Evolutionary conservation across 31 red algal species (phyloP).

Genomic region (Odonthalia washingtoniensis): DNA sequence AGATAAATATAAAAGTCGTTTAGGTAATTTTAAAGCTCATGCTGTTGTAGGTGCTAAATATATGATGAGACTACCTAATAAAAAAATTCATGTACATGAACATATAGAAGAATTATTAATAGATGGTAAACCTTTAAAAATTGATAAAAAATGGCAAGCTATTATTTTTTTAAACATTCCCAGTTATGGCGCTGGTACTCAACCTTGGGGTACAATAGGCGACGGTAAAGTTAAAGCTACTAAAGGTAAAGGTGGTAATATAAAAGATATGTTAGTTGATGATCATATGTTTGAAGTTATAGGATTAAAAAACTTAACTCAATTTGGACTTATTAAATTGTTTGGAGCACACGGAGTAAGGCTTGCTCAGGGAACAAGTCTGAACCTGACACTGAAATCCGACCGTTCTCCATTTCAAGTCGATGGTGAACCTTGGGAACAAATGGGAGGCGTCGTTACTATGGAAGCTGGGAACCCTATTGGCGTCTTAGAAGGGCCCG

Average conservation of each 20-base stretch:
- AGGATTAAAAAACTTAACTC: slow-evolving; percentile 69
- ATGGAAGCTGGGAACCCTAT: slow-evolving; percentile 60
- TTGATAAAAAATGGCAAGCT: slow-evolving; percentile 69
- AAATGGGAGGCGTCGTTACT: slow-evolving; percentile 65
- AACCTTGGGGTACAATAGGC: slow-evolving; percentile 69
- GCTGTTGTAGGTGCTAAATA: slow-evolving; percentile 76
- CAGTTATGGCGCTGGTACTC: slow-evolving; percentile 88
- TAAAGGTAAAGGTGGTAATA: slow-evolving; percentile 16
- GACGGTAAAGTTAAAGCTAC: slow-evolving; percentile 14
- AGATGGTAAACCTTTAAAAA: slow-evolving; percentile 34
- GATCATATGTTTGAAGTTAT: slow-evolving; percentile 93
- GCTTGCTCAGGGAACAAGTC: slow-evolving; percentile 68
- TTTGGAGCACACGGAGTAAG: slow-evolving; percentile 71
- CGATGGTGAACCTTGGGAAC: slow-evolving; percentile 92
- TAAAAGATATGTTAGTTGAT: slow-evolving; percentile 78
- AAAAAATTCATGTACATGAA: slow-evolving; percentile 66
- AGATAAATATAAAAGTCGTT: slow-evolving; percentile 72
- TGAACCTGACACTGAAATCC: slow-evolving; percentile 75
- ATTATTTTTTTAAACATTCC: slow-evolving; percentile 95
- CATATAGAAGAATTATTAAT: slow-evolving; percentile 56
- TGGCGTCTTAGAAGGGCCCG: slow-evolving; percentile 67
- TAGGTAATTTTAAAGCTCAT: slow-evolving; percentile 81
- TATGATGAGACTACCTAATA: slow-evolving; percentile 41
- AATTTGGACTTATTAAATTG: slow-evolving; percentile 76
- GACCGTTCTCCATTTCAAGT: slow-evolving; percentile 74